These are phyloP conservation scores for Ustilago curta DNA, from an alignment of 1,284 basidiomycete genomes.

Conservation along the genomic window DNA sequence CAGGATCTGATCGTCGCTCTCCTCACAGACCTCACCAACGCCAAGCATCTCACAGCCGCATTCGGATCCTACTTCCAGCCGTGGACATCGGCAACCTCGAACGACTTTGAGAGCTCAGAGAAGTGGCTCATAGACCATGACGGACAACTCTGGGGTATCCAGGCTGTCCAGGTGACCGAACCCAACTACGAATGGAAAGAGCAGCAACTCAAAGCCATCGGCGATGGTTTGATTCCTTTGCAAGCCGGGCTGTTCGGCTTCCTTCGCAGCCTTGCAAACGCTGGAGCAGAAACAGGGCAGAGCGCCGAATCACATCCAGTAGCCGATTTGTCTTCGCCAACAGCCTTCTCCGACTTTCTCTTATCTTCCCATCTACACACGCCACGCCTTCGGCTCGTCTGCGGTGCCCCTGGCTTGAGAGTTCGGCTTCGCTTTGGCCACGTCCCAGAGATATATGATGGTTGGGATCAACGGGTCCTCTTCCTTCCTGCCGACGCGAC, in stretches of 20 bases:
- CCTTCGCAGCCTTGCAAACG: constrained; percentile 75
- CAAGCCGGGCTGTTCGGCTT: constrained; percentile 68
- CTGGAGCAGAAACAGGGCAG: constrained; percentile 78
- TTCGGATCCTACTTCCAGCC: constrained; percentile 53
- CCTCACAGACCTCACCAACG: constrained; percentile 49
- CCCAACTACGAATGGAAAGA: constrained; percentile 57
- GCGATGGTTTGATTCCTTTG: constrained; percentile 44
- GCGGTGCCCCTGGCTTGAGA: constrained; percentile 74
- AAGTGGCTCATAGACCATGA: constrained; percentile 54
- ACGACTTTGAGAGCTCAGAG: constrained; percentile 43
- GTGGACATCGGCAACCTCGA: constrained; percentile 44
- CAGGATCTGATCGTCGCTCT: constrained; percentile 47
- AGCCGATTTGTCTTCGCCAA: constrained; percentile 72
- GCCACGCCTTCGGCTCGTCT: constrained; percentile 77
- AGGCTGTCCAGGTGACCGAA: constrained; percentile 40
- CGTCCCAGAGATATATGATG: constrained; percentile 81
- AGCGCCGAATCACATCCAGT: constrained; percentile 85
- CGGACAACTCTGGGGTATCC: constrained; percentile 54
- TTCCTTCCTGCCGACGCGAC: constrained; percentile 51
- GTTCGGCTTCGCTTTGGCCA: constrained; percentile 76
- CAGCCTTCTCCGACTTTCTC: constrained; percentile 75
- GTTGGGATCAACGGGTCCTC: constrained; percentile 46
- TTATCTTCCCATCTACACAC: constrained; percentile 79
- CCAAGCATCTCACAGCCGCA: constrained; percentile 34
- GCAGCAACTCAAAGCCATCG: constrained; percentile 41